phyloP scores from a whole-genome alignment of 805 yeast species.

The Suhomyces prunicola region DNA sequence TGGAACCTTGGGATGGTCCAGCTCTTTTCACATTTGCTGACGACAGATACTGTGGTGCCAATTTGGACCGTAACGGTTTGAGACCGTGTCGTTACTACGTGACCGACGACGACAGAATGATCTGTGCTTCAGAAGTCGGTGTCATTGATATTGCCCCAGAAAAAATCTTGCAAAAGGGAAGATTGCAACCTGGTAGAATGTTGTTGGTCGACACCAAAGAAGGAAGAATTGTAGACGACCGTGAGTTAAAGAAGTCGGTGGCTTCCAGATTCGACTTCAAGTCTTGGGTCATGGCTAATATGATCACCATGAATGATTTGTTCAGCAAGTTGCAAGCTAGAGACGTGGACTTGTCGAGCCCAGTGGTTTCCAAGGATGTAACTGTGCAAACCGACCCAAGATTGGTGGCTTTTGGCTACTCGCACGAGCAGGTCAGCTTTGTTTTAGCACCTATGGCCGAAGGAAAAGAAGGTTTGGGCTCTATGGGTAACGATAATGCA shows the following conservation, averaged over 20 bases:
- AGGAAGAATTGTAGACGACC: constrained; percentile 91
- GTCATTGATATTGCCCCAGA: constrained; percentile 87
- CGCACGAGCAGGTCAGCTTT: constrained; percentile 85
- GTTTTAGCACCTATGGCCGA: constrained; percentile 93
- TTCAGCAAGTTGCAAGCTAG: constrained; percentile 51
- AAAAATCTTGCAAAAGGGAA: constrained; percentile 82
- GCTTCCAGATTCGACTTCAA: constrained; percentile 86
- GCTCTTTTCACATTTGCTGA: constrained; percentile 95
- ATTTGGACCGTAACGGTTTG: constrained; percentile 93
- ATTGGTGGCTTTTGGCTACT: constrained; percentile 83
- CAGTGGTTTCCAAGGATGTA: constrained; percentile 16
- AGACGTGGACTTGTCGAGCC: constrained; percentile 20
- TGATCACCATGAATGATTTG: constrained; percentile 80
- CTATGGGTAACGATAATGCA: constrained; percentile 98
- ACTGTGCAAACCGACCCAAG: constrained; percentile 79
- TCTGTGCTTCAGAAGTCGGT: constrained; percentile 98
- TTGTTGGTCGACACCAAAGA: constrained; percentile 88
- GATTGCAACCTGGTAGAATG: constrained; percentile 96
- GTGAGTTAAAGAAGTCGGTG: constrained; percentile 76
- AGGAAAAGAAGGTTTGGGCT: constrained; percentile 93
- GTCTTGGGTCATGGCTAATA: constrained; percentile 85
- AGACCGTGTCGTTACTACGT: constrained; percentile 98
- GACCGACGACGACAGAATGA: constrained; percentile 90
- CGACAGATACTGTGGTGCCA: constrained; percentile 98
- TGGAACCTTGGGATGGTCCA: constrained; percentile 99